Evolutionary conservation across 2,329 filamentous ascomycete species (phyloP).

Genomic region (Talaromyces sp.): DNA sequence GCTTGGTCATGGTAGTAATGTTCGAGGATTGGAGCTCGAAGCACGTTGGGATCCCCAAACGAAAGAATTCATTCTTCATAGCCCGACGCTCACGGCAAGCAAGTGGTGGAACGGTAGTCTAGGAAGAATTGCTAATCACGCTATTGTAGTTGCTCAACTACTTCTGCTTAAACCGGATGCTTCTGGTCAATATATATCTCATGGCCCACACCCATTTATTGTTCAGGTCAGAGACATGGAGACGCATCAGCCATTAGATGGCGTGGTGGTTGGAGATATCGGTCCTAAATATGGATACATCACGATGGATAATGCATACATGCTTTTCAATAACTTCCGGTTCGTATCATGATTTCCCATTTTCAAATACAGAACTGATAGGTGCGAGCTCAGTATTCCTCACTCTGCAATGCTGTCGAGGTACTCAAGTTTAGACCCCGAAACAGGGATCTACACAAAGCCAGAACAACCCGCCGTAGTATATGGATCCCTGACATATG

Average conservation of each 20-base stretch:
- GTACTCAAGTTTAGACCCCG: constrained; percentile 52
- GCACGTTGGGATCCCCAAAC: constrained; percentile 50
- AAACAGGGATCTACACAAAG: constrained; percentile 50
- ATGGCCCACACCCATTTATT: constrained; percentile 57
- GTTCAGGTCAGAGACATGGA: constrained; percentile 55
- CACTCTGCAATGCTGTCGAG: constrained; percentile 54
- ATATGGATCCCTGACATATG: constrained; percentile 55
- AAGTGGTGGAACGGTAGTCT: constrained; percentile 61
- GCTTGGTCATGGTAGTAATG: constrained; percentile 57
- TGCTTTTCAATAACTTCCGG: constrained; percentile 54
- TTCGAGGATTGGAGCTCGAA: constrained; percentile 53
- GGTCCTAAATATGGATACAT: constrained; percentile 60
- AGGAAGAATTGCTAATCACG: constrained; percentile 58
- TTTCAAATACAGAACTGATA: constrained; percentile 4
- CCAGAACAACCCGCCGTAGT: constrained; percentile 54
- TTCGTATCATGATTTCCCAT: neutral
- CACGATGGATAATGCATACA: constrained; percentile 58
- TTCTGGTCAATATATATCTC: constrained; percentile 39
- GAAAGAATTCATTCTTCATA: constrained; percentile 55
- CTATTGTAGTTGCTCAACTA: constrained; percentile 57
- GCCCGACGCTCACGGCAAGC: constrained; percentile 55
- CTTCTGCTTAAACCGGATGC: constrained; percentile 43
- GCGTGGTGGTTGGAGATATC: constrained; percentile 58
- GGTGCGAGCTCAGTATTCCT: constrained; percentile 34
- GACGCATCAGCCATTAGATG: constrained; percentile 51